A percentile compares a stretch with the other conserved stretches of the same genome.
Evolutionary conservation across 352 stramenopile genomes (phyloP).

Genomic region (Phytophthora megakarya): DNA sequence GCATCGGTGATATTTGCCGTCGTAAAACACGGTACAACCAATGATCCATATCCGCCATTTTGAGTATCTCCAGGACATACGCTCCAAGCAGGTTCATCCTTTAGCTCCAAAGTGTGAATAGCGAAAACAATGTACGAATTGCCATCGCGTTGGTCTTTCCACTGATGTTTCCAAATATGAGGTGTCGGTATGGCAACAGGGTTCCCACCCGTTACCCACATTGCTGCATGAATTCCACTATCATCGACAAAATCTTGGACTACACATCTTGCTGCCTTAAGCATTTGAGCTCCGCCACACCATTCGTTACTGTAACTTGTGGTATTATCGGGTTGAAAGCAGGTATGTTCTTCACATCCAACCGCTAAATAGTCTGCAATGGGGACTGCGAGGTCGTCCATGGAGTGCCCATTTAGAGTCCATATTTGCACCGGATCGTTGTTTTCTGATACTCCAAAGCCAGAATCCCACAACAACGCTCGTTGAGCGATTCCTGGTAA

Average conservation of each 20-base stretch:
- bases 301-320: constrained; percentile 17
- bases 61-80: not conserved
- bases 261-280: constrained; percentile 19
- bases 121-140: constrained; percentile 24
- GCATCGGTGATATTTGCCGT: constrained; percentile 3
- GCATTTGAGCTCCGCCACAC: constrained; percentile 27
- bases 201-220: constrained; percentile 29
- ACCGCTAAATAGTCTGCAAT: constrained; percentile 4
- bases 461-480: constrained; percentile 32
- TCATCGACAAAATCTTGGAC: constrained; percentile 12
- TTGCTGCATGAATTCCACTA: constrained; percentile 10
- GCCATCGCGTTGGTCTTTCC: constrained; percentile 11
- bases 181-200: constrained; percentile 7
- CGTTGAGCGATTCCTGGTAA: constrained; percentile 26
- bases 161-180: constrained; percentile 11
- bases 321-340: constrained; percentile 19
- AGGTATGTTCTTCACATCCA: constrained; percentile 14
- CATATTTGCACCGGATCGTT: constrained; percentile 20
- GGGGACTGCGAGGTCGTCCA: constrained; percentile 26
- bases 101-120: constrained; percentile 12
- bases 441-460: constrained; percentile 12
- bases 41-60: constrained; percentile 19
- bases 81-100: constrained; percentile 14
- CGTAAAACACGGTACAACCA: constrained; percentile 24
- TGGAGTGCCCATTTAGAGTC: constrained; percentile 13